Evolutionary conservation across 78 protist genomes (phyloP), one percentile per base, ranked within the genome.

Genomic region (Dictyostelium firmibasis): DNA sequence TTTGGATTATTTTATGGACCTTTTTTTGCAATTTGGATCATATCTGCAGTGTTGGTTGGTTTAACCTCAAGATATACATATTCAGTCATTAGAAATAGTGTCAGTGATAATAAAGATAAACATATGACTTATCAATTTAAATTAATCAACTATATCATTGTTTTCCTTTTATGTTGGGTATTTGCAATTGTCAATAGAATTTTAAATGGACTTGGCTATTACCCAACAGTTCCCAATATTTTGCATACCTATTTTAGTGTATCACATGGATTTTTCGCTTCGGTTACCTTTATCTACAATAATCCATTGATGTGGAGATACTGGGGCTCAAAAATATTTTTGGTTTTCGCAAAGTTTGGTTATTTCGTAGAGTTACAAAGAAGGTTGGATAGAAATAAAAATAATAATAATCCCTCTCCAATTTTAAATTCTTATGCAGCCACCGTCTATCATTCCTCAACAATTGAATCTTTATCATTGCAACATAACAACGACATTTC

Each of bases 401-500:
- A 77, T 64, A 87, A 87, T 67, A 87, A 87, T 67, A 87, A 87
- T 64, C 85, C 84, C n/a, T 88, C 93, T 9, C 93, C 93, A 67
- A 67, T 67, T 25, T 29, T 67, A 67, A 67, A 67, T 67, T 67
- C 75, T 0, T 67, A 25, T 67, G 38, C 31, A 1, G 75, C 75
- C 0, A 67, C 75, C 8, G 75, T 67, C 11, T 67, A 67, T 67
- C 75, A 67, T 27, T 67, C 75, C 11, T 67, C 75, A 67, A 67
- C 75, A 11, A 67, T 67, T 27, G 75, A 67, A 67, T 67, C 75
- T 11, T 67, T 67, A 11, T 67, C 75, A 25, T 25, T 67, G 10
- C 75, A 67, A 67, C 31, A 67, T 67, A 67, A 67, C 27, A 67
- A 29, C 27, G 75, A 67, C 11, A 57, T 57, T 6, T 25, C 38